A percentile compares a stretch with the other conserved stretches of the same genome.
phyloP scores from a whole-genome alignment of 345 rosid genomes.

The Hirschfeldia incana region DNA sequence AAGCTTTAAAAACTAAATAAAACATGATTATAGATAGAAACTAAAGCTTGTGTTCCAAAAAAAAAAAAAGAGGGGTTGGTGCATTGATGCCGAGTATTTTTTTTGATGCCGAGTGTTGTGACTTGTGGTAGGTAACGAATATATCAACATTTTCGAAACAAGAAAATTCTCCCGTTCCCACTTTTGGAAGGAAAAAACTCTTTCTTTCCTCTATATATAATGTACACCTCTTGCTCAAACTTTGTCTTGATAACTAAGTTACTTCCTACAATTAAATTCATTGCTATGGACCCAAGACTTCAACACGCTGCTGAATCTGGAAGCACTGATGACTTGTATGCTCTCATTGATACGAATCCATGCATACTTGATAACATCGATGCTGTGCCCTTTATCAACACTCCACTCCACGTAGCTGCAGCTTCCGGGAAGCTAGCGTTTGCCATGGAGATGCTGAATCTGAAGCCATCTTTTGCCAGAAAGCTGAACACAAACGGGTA shows the following conservation, averaged over 20 bases:
- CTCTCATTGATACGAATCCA: constrained; percentile 25
- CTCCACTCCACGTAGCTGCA: constrained; percentile 47
- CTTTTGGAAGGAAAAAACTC: neutral
- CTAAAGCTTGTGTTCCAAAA: no score
- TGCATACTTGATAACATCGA: constrained; percentile 22
- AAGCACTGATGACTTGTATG: constrained; percentile 27
- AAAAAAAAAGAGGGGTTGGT: no score
- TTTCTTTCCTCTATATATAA: neutral
- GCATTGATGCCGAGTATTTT: no score
- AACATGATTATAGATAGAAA: no score
- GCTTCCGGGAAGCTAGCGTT: constrained; percentile 15
- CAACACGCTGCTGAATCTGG: constrained; percentile 27
- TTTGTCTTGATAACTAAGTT: neutral
- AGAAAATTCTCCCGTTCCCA: no score
- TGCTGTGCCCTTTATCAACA: constrained; percentile 37
- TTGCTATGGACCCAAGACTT: constrained; percentile 26
- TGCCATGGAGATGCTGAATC: constrained; percentile 13
- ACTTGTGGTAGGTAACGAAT: no score
- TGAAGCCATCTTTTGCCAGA: constrained; percentile 42
- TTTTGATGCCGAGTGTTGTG: no score
- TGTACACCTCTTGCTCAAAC: neutral
- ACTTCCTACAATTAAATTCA: neutral
- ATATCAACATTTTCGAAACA: no score
- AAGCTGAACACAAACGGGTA: constrained; percentile 37
- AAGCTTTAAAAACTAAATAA: no score